Evolutionary conservation across 192 early-diverging fungal genomes (phyloP).

Genomic region (Funneliformis mosseae): DNA sequence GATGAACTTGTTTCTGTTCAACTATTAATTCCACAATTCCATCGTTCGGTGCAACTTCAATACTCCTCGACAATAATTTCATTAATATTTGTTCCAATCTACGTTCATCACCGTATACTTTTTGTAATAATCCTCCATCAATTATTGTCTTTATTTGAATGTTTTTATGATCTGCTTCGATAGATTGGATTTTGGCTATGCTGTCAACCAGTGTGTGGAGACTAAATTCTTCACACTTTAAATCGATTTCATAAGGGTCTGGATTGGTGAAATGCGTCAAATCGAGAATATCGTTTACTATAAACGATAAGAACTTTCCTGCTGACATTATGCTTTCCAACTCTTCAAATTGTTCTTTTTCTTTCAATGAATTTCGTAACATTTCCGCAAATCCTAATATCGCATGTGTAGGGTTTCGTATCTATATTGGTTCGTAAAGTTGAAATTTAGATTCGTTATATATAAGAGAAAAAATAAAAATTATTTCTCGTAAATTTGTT

Average conservation of each 20-base stretch:
- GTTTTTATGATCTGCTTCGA: not conserved
- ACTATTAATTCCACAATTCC: not conserved
- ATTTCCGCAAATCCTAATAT: constrained; percentile 16
- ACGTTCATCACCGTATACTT: not conserved
- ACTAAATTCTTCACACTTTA: constrained; percentile 14
- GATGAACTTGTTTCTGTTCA: not conserved
- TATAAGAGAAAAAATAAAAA: not conserved
- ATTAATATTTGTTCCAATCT: constrained; percentile 18
- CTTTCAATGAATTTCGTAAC: constrained; percentile 4
- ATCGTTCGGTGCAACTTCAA: not conserved
- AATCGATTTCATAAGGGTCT: constrained; percentile 10
- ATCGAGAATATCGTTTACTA: constrained; percentile 23
- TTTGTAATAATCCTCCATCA: not conserved
- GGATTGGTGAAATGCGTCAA: constrained; percentile 18
- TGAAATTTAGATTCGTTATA: not conserved
- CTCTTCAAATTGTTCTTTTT: not conserved
- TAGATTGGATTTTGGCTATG: not conserved
- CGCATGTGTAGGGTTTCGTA: constrained; percentile 22
- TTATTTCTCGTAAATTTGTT: not conserved
- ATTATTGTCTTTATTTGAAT: constrained; percentile 1
- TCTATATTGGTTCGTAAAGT: not conserved
- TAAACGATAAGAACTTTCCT: constrained; percentile 14
- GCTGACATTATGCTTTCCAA: constrained; percentile 19
- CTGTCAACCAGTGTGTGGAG: not conserved
- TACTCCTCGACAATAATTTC: constrained; percentile 4